Base-by-base conservation (phyloP, 495 filamentous ascomycete species). In the Trichoderma gamsii region DNA sequence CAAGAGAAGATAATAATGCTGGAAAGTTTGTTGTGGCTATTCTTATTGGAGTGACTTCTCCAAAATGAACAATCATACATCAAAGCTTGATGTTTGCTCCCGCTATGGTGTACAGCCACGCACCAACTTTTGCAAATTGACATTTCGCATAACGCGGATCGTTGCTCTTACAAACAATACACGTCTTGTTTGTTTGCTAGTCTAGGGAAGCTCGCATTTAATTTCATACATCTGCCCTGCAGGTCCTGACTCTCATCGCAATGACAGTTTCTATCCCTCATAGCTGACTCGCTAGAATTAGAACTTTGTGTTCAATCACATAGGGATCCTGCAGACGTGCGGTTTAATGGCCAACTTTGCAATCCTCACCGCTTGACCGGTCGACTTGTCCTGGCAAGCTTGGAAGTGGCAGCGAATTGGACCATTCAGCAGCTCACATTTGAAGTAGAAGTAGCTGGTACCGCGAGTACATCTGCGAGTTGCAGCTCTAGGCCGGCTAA, bases 221-320 rank as follows among this genome's bases (percentile, higher is more conserved):
- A 61, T 18, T 21, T 61, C 56, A 4, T 25, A 21, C 16, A 11
- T 61, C 56, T 61, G 56, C 56, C 56, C 56, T 61, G 56, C 56
- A 61, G 9, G 56, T 32, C 56, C 27, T 25, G 29, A 61, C 27
- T 7, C 56, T 61, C 56, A 61, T 15, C 23, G 56, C 25, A 61
- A 32, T 9, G 25, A 13, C 0, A 6, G 56, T 11, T 21, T 59
- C 51, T 49, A 21, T 11, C 29, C 11, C 29, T 25, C 56, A 3
- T 61, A 3, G 56, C 8, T 61, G 56, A 15, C 56, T 61, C 56
- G 56, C 56, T 32, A 32, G 56, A 13, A 61, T 29, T 18, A 16
- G 9, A 23, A 25, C 4, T 29, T 4, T 29, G 9, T 18, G 5
- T 52, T 61, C 56, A n/a, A 16, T 49, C 15, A 5, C n/a, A 2